Evolutionary conservation across 2,329 filamentous ascomycete genomes (phyloP).

Genomic region (Cercospora beticola): DNA sequence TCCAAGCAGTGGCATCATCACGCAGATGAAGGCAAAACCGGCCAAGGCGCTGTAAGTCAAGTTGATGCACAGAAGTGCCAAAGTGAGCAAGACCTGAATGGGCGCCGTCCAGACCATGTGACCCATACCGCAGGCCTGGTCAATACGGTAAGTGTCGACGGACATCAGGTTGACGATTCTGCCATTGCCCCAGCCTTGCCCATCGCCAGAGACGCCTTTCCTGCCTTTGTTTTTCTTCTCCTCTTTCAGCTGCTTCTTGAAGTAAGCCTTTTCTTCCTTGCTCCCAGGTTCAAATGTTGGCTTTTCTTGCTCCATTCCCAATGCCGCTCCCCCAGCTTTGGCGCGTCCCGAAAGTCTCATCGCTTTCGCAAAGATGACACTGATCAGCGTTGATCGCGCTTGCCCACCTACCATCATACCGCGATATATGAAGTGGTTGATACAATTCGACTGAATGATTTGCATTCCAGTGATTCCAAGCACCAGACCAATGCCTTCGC

Average conservation of each 20-base stretch:
- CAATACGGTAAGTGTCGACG: slow-evolving; percentile 88
- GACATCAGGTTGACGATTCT: slow-evolving; percentile 92
- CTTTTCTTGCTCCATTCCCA: slow-evolving; percentile 37
- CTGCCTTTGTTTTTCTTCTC: slow-evolving; percentile 45
- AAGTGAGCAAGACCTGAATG: slow-evolving; percentile 72
- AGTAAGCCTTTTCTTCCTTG: slow-evolving; percentile 53
- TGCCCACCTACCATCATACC: slow-evolving; percentile 92
- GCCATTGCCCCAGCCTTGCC: slow-evolving; percentile 86
- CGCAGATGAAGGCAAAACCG: slow-evolving; percentile 77
- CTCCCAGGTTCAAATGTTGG: slow-evolving; percentile 48
- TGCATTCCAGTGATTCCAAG: slow-evolving; percentile 86
- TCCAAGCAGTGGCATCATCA: slow-evolving; percentile 76
- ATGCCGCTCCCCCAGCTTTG: slow-evolving; percentile 70
- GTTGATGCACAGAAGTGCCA: slow-evolving; percentile 80
- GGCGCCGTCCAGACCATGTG: slow-evolving; percentile 90
- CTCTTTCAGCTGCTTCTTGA: slow-evolving; percentile 46
- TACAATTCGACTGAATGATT: slow-evolving; percentile 73
- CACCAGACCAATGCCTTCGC: slow-evolving; percentile 75
- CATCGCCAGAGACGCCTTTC: slow-evolving; percentile 62
- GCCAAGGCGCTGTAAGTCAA: slow-evolving; percentile 85
- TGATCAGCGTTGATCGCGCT: slow-evolving; percentile 75
- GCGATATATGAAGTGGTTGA: slow-evolving; percentile 88
- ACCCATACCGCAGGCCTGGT: slow-evolving; percentile 83
- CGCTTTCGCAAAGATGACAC: slow-evolving; percentile 86
- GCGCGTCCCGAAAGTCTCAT: slow-evolving; percentile 86